Evolutionary conservation across 2,329 filamentous ascomycete species (phyloP).

Genomic region (Trichophyton mentagrophytes): DNA sequence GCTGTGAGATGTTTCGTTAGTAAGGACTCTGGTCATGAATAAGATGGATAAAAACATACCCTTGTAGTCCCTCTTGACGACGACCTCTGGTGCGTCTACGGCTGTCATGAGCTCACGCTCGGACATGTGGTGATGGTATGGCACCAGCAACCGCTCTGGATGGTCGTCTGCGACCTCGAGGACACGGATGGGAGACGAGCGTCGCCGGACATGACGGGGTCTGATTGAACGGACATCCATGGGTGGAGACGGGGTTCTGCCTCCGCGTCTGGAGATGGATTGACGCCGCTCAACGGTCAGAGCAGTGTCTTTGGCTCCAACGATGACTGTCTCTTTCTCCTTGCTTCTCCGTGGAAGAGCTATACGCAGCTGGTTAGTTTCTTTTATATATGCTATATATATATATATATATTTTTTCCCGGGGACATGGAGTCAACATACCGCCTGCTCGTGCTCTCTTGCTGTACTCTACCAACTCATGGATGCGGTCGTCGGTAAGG

Average conservation of each 20-base stretch:
- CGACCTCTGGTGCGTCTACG: constrained; percentile 54
- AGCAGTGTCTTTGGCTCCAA: constrained; percentile 17
- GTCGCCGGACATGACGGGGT: constrained; percentile 12
- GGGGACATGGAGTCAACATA: constrained; percentile 35
- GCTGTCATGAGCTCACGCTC: constrained; percentile 53
- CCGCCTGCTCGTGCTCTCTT: constrained; percentile 1
- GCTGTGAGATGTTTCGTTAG: constrained; percentile 32
- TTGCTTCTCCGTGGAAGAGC: constrained; percentile 9
- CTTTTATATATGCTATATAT: neutral
- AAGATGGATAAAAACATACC: constrained; percentile 60
- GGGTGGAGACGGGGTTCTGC: neutral
- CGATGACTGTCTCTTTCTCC: constrained; percentile 12
- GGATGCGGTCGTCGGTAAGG: constrained; percentile 79
- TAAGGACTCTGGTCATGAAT: neutral
- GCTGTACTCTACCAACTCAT: constrained; percentile 63
- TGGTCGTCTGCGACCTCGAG: constrained; percentile 24
- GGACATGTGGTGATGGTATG: constrained; percentile 34
- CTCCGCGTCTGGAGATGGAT: constrained; percentile 12
- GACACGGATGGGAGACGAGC: constrained; percentile 27
- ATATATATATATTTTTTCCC: too few species aligned
- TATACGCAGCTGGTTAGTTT: neutral
- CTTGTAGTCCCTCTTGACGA: constrained; percentile 80
- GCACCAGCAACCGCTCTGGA: constrained; percentile 34
- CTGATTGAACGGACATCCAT: neutral
- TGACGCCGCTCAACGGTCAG: constrained; percentile 24